Conservation (phyloP, 257 asterid genomes). For the Forsythia suspensa region DNA sequence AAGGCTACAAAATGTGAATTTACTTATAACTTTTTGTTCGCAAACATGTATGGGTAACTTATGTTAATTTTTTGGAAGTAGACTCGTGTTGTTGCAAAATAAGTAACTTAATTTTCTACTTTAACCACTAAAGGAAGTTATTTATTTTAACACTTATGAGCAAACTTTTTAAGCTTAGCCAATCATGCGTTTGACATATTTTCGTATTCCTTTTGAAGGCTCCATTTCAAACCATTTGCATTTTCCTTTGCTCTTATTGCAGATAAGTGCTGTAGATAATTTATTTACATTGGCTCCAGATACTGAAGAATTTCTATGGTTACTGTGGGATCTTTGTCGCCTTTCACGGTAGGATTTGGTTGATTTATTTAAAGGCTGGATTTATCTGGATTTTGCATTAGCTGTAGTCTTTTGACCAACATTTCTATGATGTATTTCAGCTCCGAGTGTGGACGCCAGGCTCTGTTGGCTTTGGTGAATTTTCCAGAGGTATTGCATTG, state of each 20-base stretch:
- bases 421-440: slow-evolving; percentile 45
- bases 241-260: slow-evolving; percentile 29
- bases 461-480: slow-evolving; percentile 79
- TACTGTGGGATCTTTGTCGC: slow-evolving; percentile 92
- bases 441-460: slow-evolving; percentile 95
- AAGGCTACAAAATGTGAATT: neutral
- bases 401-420: slow-evolving; percentile 20
- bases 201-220: neutral
- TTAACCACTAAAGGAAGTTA: neutral
- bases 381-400: slow-evolving; percentile 2
- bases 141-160: neutral
- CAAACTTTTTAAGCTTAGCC: neutral
- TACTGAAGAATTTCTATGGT: slow-evolving; percentile 92
- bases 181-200: neutral
- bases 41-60: neutral
- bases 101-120: neutral
- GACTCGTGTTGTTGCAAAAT: neutral
- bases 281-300: slow-evolving; percentile 64
- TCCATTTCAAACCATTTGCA: slow-evolving; percentile 18
- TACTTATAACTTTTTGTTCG: neutral
- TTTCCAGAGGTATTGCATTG: slow-evolving; percentile 77
- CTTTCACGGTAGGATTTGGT: slow-evolving; percentile 65
- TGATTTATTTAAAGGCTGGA: slow-evolving; percentile 23
- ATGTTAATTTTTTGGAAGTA: neutral
- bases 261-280: slow-evolving; percentile 76